Percentiles rank a stretch among this genome's conserved stretches.
phyloP scores from a whole-genome alignment of 176 grass and related monocot species.

The Oryza australiensis region DNA sequence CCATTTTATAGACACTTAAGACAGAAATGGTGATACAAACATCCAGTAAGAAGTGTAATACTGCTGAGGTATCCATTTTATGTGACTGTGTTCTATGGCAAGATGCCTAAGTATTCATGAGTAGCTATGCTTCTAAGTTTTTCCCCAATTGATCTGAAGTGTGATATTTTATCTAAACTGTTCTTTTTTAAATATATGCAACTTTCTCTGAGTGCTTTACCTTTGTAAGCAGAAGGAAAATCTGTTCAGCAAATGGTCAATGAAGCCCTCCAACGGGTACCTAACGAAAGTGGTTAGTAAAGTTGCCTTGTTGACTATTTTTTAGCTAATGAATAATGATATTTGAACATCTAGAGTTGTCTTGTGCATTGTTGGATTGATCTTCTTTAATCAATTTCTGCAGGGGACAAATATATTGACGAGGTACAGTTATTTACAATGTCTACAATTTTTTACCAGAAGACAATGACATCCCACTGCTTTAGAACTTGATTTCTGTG shows the following conservation, averaged over 20 bases:
- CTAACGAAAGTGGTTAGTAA: conserved; percentile 77
- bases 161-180: not conserved
- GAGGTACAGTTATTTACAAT: conserved; percentile 62
- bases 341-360: conserved; percentile 8
- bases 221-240: conserved; percentile 82
- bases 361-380: conserved; percentile 27
- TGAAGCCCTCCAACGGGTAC: conserved; percentile 84
- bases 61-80: not conserved
- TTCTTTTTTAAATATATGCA: not conserved
- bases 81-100: not conserved
- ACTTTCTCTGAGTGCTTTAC: conserved; percentile 33
- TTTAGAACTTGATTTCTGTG: conserved; percentile 10
- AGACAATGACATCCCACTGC: not conserved
- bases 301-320: not conserved
- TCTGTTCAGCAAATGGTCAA: conserved; percentile 99
- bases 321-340: conserved; percentile 9
- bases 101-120: not conserved
- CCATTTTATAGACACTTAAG: not conserved
- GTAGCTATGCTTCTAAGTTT: not conserved
- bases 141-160: not conserved
- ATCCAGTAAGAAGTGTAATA: not conserved
- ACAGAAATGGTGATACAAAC: not conserved
- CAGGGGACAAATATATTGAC: conserved; percentile 87
- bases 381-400: conserved; percentile 35
- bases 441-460: conserved; percentile 25